A percentile compares a stretch with the other conserved stretches of the same genome.
These are phyloP conservation scores for Pichia californica DNA, from an alignment of 805 yeast genomes.

Conservation along the genomic window DNA sequence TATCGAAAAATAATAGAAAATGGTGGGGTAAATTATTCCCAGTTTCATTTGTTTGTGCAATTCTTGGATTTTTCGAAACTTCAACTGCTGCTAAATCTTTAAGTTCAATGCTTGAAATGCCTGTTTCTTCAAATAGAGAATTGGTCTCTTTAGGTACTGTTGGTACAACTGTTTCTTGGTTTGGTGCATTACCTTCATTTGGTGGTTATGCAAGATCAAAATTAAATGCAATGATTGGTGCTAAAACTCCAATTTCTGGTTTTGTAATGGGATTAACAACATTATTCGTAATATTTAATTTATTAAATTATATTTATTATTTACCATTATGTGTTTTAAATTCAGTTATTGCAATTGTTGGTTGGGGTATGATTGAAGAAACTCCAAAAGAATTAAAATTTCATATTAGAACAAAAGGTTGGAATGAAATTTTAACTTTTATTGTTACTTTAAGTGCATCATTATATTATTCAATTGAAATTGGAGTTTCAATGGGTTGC, in stretches of 20 bases:
- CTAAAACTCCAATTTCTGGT: conserved; percentile 79
- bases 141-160: conserved; percentile 81
- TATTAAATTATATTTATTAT: conserved; percentile 59
- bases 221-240: conserved; percentile 83
- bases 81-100: conserved; percentile 88
- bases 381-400: conserved; percentile 73
- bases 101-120: conserved; percentile 63
- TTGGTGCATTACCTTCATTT: conserved; percentile 80
- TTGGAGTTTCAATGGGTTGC: conserved; percentile 86
- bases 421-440: conserved; percentile 67
- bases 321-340: conserved; percentile 77
- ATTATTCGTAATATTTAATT: conserved; percentile 51
- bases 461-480: conserved; percentile 71
- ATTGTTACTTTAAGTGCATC: conserved; percentile 59
- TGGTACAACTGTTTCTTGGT: conserved; percentile 52
- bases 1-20: conserved; percentile 39
- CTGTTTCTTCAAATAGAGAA: conserved; percentile 83
- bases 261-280: conserved; percentile 75
- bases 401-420: conserved; percentile 69
- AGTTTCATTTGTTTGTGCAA: conserved; percentile 72
- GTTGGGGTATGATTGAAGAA: conserved; percentile 71
- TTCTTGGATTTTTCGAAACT: conserved; percentile 87
- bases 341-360: conserved; percentile 74
- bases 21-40: conserved; percentile 51
- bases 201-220: conserved; percentile 96